These are phyloP conservation scores for Hypericum perforatum DNA, from an alignment of 345 rosid species.

Conservation along the genomic window DNA sequence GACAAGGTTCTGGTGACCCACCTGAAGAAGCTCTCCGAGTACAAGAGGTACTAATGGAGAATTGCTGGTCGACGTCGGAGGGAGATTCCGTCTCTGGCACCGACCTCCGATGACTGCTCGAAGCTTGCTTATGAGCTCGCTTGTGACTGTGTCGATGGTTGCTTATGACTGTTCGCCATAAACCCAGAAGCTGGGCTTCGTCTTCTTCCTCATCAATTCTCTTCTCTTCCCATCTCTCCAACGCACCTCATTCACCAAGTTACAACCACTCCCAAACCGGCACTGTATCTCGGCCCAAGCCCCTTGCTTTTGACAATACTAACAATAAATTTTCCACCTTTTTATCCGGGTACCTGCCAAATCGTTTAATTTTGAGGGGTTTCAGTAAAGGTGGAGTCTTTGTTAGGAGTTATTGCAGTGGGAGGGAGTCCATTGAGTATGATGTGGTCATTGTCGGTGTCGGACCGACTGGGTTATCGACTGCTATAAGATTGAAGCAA, in stretches of 20 bases:
- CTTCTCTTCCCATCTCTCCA: conserved; percentile 11
- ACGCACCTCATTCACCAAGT: neutral
- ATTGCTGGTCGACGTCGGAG: too few relatives aligned
- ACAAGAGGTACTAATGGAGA: too few relatives aligned
- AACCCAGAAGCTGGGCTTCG: conserved; percentile 13
- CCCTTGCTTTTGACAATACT: conserved; percentile 14
- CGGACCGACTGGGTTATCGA: conserved; percentile 93
- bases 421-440: conserved; percentile 65
- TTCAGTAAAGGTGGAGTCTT: conserved; percentile 6
- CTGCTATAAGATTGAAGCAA: conserved; percentile 83
- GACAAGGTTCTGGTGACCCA: too few relatives aligned
- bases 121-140: too few relatives aligned
- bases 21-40: too few relatives aligned
- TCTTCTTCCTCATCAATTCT: conserved; percentile 9
- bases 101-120: too few relatives aligned
- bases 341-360: conserved; percentile 27
- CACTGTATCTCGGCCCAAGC: conserved; percentile 11
- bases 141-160: too few relatives aligned
- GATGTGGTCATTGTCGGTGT: conserved; percentile 92
- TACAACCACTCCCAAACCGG: conserved; percentile 11
- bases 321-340: neutral
- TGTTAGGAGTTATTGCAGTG: conserved; percentile 37
- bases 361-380: conserved; percentile 8
- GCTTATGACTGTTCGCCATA: conserved; percentile 17
- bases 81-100: too few relatives aligned